Percentiles rank a stretch among this genome's conserved stretches.
These are phyloP conservation scores for Fusarium beomiforme DNA, from an alignment of 2,329 filamentous ascomycete species.

Conservation along the genomic window DNA sequence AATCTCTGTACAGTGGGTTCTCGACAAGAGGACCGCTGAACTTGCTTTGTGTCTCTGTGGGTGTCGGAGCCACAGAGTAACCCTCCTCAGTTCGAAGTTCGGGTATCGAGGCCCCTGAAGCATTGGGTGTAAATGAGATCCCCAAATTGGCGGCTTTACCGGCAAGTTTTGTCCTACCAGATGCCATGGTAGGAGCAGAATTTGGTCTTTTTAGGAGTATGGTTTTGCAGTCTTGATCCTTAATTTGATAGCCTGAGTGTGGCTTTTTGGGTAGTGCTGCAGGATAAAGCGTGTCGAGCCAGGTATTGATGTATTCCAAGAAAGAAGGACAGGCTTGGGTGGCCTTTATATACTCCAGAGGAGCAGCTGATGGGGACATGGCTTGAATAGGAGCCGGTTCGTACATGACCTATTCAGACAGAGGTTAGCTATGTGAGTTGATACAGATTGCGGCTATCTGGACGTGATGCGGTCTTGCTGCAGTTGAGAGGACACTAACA, in stretches of 20 bases:
- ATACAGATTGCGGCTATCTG: background rate
- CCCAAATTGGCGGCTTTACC: background rate
- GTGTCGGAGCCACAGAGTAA: background rate
- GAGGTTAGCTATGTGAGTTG: background rate
- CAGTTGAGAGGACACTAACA: background rate
- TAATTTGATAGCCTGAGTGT: background rate
- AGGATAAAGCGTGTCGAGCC: slow-evolving; percentile 17
- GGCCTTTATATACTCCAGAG: slow-evolving; percentile 1
- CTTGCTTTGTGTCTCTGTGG: background rate
- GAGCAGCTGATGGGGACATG: background rate
- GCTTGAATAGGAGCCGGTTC: background rate
- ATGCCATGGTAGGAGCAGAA: slow-evolving; percentile 1
- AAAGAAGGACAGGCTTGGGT: background rate
- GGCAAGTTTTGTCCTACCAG: background rate
- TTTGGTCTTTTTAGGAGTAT: background rate
- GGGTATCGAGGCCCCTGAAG: background rate
- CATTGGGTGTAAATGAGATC: background rate
- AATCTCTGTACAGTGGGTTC: background rate
- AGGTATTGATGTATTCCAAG: background rate
- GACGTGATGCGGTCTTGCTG: background rate
- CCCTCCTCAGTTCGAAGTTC: background rate
- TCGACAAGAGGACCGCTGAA: slow-evolving; percentile 1
- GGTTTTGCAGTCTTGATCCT: background rate
- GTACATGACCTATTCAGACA: slow-evolving; percentile 1
- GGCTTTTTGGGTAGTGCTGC: background rate